Base-by-base conservation (phyloP, 108 stramenopile species). In the Aurantiochytrium sp. region DNA sequence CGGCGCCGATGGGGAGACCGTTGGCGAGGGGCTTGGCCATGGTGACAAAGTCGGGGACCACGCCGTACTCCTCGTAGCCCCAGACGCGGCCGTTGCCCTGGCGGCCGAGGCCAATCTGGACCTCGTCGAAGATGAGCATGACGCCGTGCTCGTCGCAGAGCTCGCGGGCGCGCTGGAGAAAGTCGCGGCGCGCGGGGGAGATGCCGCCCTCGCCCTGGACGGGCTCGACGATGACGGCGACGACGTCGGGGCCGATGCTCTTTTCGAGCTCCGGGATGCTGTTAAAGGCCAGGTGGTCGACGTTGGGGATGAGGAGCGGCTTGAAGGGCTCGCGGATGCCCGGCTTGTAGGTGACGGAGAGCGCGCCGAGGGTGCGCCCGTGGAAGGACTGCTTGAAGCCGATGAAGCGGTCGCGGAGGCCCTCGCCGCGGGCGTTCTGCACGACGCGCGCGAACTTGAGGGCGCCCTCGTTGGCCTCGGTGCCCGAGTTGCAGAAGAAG, bases 401-500 rank as follows among this genome's bases (percentile, higher is more conserved):
- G 85, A 98, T 94, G 88, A 55, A 21, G 37, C 55, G 54, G 65
- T 68, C 68, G 37, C 87, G 50, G 1, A 39, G 27, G 55, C 86
- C 86, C 48, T 52, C 34, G 32, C 31, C 54, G 54, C 27, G 50
- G 3, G 30, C 36, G 55, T 52, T 52, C 24, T 55, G 54, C 39
- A 55, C 31, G 6, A 34, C 54, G 85, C 97, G 95, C 36, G 97
- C 95, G 45, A 96, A 90, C 91, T 99, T 99, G 86, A 99, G 96
- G 34, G 97, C 97, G 0, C 95, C 98, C 92, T 99, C 98, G 88
- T 97, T 98, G 85, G 97, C 96, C 90, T 99, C 98, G 8, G 96
- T 97, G 6, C 98, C 98, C 3, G 93, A 94, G 90, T 99, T 99
- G 92, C 97, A 99, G 91, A 99, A 99, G 92, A 99, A 99, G 41